A percentile compares a stretch with the other conserved stretches of the same genome.
phyloP scores from a whole-genome alignment of 2,329 filamentous ascomycete species.

The Alternaria viburni region DNA sequence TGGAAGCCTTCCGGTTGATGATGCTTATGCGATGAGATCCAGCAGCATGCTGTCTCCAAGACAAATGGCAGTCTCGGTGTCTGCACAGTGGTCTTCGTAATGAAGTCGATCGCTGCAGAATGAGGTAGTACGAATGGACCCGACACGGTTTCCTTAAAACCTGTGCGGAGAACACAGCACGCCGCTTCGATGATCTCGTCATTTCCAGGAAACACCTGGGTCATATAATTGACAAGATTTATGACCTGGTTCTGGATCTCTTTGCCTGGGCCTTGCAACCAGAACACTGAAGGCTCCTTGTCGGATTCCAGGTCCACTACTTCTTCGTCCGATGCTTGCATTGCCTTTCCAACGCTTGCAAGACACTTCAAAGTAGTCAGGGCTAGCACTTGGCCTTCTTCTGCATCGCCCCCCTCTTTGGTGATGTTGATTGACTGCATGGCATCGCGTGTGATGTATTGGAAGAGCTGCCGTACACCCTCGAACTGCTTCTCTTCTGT shows the following conservation, averaged over 20 bases:
- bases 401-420: conserved; percentile 42
- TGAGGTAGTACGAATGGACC: conserved; percentile 80
- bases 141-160: conserved; percentile 75
- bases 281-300: conserved; percentile 50
- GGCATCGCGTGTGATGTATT: conserved; percentile 69
- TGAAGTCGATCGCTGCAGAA: conserved; percentile 68
- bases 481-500: conserved; percentile 62
- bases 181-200: conserved; percentile 74
- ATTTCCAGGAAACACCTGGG: conserved; percentile 63
- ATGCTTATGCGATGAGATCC: conserved; percentile 57
- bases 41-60: conserved; percentile 73
- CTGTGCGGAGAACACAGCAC: conserved; percentile 73
- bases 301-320: conserved; percentile 71
- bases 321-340: conserved; percentile 71
- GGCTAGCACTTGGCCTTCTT: conserved; percentile 53
- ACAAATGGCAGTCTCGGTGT: conserved; percentile 72
- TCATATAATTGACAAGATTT: conserved; percentile 57
- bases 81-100: conserved; percentile 64
- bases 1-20: conserved; percentile 49
- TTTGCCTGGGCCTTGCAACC: conserved; percentile 57
- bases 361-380: conserved; percentile 70
- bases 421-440: conserved; percentile 41
- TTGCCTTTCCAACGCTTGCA: conserved; percentile 71
- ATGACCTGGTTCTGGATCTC: conserved; percentile 60
- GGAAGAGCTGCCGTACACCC: conserved; percentile 65